Evolutionary conservation across 768 basidiomycete species (phyloP).

Genomic region (Amanita jacksonii): DNA sequence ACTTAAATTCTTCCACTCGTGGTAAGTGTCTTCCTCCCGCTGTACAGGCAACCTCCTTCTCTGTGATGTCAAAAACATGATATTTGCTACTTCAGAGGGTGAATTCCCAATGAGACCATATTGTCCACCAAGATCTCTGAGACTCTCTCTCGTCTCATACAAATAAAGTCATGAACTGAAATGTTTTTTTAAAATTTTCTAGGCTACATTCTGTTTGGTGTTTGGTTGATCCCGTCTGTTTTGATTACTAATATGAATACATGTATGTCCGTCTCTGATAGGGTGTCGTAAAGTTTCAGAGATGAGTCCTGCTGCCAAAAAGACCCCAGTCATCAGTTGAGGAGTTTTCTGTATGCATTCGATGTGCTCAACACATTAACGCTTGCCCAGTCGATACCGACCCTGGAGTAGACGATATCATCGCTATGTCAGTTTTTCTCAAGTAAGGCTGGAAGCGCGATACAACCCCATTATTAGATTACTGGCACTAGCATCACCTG

Average conservation of each 20-base stretch:
- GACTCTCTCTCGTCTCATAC: slow-evolving; percentile 9
- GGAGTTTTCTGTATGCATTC: not conserved
- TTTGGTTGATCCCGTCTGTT: not conserved
- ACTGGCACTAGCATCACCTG: slow-evolving; percentile 73
- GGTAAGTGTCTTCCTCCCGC: slow-evolving; percentile 2
- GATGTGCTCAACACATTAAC: not conserved
- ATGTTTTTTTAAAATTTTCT: not conserved
- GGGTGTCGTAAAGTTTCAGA: no score
- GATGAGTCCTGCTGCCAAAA: slow-evolving; percentile 14
- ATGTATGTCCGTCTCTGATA: not conserved
- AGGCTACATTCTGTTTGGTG: not conserved
- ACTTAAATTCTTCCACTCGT: no score
- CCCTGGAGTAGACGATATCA: slow-evolving; percentile 74
- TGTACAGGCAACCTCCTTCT: slow-evolving; percentile 6
- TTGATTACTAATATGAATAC: not conserved
- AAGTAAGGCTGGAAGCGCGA: not conserved
- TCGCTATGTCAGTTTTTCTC: slow-evolving; percentile 54
- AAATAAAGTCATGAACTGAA: not conserved
- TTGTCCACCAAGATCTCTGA: slow-evolving; percentile 81
- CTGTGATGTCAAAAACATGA: slow-evolving; percentile 33
- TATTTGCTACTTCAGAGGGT: slow-evolving; percentile 93
- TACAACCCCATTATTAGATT: slow-evolving; percentile 32
- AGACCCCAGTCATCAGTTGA: slow-evolving; percentile 58
- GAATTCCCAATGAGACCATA: slow-evolving; percentile 55
- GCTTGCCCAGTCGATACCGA: slow-evolving; percentile 63